Base-by-base conservation (phyloP, 2,329 filamentous ascomycete genomes). In the Orbilia quercus region DNA sequence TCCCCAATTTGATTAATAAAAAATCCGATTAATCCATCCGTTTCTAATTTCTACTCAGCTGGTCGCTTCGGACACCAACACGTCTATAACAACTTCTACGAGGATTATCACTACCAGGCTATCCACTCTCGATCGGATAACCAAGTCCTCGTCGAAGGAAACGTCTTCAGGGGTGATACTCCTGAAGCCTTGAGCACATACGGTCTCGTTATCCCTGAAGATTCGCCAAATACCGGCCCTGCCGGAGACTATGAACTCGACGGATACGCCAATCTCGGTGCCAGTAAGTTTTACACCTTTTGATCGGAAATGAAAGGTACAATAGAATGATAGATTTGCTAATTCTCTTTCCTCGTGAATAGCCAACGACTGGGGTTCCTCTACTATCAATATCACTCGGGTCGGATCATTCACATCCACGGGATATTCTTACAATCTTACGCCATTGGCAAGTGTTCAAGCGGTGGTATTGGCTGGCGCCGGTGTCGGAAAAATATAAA, bases 231-330 rank as follows among this genome's bases (percentile, higher is more conserved):
- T 69, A 86, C 84, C 0, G 82, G 82, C 69, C 80, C 82, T 0
- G 84, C 84, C 9, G 85, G 84, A 0, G 85, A 86, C 51, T 82
- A 82, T 75, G 84, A 86, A 76, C 79, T 85, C 23, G 84, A 86
- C 75, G 84, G 84, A 0, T 86, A 81, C 76, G 84, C 83, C 2
- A 86, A 86, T 16, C 53, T 67, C 70, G 85, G 84, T 22, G 82
- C 84, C 1, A 81, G 84, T 84, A 78, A 78, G 83, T 82, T 22
- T 2, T 6, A 2, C 11, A 47, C 0, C 42, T 51, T 34, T 31
- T 34, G 11, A 31, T 18, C n/a, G 20, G 7, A n/a, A 34, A 25
- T 25, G 45, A 51, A 12, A n/a, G 2, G 5, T 31, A 16, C 1
- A 38, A n/a, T 23, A 16, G 34, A 18, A 23, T 18, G 11, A 59